Percentiles rank a stretch among this genome's conserved stretches.
phyloP scores from a whole-genome alignment of 2,329 filamentous ascomycete genomes.

The Sporothrix curviconia region DNA sequence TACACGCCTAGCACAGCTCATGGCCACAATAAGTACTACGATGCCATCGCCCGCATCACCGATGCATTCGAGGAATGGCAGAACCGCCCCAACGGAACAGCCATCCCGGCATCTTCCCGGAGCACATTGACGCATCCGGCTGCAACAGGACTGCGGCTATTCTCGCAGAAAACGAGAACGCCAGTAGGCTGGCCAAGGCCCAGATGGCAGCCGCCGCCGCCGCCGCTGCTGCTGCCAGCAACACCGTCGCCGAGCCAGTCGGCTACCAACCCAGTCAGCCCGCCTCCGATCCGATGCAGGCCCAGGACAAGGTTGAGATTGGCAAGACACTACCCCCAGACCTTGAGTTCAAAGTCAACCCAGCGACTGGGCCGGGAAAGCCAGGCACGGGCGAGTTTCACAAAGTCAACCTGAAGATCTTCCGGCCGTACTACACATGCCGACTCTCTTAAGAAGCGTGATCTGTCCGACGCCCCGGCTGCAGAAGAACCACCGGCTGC shows the following conservation, averaged over 20 bases:
- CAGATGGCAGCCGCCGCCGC: constrained; percentile 30
- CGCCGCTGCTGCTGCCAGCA: too few relatives aligned
- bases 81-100: constrained; percentile 49
- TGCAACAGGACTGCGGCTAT: constrained; percentile 55
- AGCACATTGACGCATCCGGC: constrained; percentile 69
- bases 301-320: constrained; percentile 9
- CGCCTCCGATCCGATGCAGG: neutral
- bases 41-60: constrained; percentile 80
- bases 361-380: constrained; percentile 21
- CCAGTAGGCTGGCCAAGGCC: constrained; percentile 31
- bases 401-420: constrained; percentile 7
- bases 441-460: neutral
- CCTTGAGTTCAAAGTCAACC: constrained; percentile 25
- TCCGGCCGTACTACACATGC: neutral
- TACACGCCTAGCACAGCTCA: constrained; percentile 80
- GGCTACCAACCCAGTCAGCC: constrained; percentile 25
- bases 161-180: constrained; percentile 21
- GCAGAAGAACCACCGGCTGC: neutral
- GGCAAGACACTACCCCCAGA: constrained; percentile 19
- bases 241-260: constrained; percentile 19
- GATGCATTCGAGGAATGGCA: constrained; percentile 72
- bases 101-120: constrained; percentile 76
- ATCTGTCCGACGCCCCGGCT: neutral
- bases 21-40: constrained; percentile 79
- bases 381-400: constrained; percentile 19